A percentile compares a stretch with the other conserved stretches of the same genome.
These are phyloP conservation scores for rapeseed (Brassica napus) DNA, from an alignment of 345 rosid species.

Conservation along the genomic window Da-Ae NC_063434.1:7773001-7773500, in stretches of 20 bases:
- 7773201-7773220: neutral
- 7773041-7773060: neutral
- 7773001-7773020: too few relatives aligned
- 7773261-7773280: neutral
- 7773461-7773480: neutral
- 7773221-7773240: neutral
- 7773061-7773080: neutral
- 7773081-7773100: neutral
- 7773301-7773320: neutral
- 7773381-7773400: neutral
- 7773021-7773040: neutral
- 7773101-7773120: neutral
- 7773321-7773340: conserved; percentile 4
- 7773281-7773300: neutral
- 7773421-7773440: neutral
- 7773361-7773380: neutral
- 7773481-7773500: conserved; percentile 11
- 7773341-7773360: conserved; percentile 6
- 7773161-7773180: neutral
- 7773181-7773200: neutral
- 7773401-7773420: neutral
- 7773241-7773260: neutral
- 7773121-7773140: neutral
- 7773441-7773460: neutral
- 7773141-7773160: neutral